Evolutionary conservation across 1,284 basidiomycete genomes (phyloP).

Genomic region (Singerocomus inundabilis): DNA sequence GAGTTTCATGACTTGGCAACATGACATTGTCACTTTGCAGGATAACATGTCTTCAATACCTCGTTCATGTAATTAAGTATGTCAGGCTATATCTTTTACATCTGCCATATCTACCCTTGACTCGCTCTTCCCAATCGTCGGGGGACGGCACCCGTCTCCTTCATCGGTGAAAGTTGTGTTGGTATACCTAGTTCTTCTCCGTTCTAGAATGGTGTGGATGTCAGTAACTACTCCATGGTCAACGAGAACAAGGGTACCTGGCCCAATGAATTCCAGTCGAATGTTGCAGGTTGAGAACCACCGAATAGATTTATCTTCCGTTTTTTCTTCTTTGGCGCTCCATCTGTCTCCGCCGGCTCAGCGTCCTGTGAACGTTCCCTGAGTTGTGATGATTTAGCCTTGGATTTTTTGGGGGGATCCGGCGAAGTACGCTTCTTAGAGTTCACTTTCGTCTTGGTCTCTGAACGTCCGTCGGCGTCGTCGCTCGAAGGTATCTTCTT

Average conservation of each 20-base stretch:
- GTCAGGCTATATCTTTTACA: neutral
- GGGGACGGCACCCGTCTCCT: constrained; percentile 49
- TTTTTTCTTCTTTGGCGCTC: constrained; percentile 51
- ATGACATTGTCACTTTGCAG: constrained; percentile 21
- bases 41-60: neutral
- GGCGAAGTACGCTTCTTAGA: constrained; percentile 23
- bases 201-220: constrained; percentile 6
- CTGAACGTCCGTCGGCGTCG: constrained; percentile 13
- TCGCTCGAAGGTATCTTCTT: constrained; percentile 27
- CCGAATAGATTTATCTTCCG: constrained; percentile 60
- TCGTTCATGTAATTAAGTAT: neutral
- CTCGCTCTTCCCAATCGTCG: constrained; percentile 38
- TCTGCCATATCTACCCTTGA: constrained; percentile 14
- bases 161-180: constrained; percentile 60
- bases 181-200: constrained; percentile 55
- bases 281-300: constrained; percentile 38
- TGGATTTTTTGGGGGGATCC: constrained; percentile 21
- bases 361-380: constrained; percentile 15
- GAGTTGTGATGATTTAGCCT: constrained; percentile 14
- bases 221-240: neutral
- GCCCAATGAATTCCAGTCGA: constrained; percentile 39
- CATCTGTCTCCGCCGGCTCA: constrained; percentile 24
- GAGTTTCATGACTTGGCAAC: constrained; percentile 82
- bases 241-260: constrained; percentile 33
- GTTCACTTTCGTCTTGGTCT: constrained; percentile 23